A percentile compares a stretch with the other conserved stretches of the same genome.
phyloP scores from a whole-genome alignment of 2,329 filamentous ascomycete genomes.

The Phialocephala subalpina region DNA sequence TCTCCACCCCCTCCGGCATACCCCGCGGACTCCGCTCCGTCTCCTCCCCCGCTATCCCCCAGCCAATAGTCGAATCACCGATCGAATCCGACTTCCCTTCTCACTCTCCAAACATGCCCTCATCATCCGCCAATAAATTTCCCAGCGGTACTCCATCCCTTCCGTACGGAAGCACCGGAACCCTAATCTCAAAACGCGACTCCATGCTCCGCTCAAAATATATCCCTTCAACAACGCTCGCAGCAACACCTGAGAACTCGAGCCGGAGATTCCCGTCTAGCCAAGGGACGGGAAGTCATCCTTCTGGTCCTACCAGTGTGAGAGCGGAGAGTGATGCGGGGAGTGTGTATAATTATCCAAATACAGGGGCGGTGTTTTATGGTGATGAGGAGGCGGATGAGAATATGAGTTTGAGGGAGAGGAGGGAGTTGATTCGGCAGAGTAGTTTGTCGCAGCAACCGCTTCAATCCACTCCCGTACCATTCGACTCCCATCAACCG shows the following conservation, averaged over 20 bases:
- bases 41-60: slow-evolving; percentile 43
- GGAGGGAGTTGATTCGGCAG: slow-evolving; percentile 65
- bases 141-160: slow-evolving; percentile 30
- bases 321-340: slow-evolving; percentile 51
- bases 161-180: slow-evolving; percentile 45
- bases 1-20: slow-evolving; percentile 18
- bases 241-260: slow-evolving; percentile 27
- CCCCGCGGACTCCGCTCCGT: slow-evolving; percentile 40
- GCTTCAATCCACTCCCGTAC: slow-evolving; percentile 37
- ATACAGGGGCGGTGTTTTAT: slow-evolving; percentile 48
- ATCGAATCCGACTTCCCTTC: slow-evolving; percentile 39
- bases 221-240: slow-evolving; percentile 16
- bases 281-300: neutral
- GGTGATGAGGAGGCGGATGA: slow-evolving; percentile 65
- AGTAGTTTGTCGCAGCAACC: slow-evolving; percentile 22
- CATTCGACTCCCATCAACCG: slow-evolving; percentile 64
- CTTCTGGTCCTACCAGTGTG: slow-evolving; percentile 14
- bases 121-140: slow-evolving; percentile 28
- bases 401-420: slow-evolving; percentile 75
- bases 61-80: slow-evolving; percentile 47
- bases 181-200: slow-evolving; percentile 63
- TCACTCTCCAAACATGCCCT: slow-evolving; percentile 24
- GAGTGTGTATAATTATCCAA: slow-evolving; percentile 46
- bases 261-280: neutral
- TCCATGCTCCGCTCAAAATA: slow-evolving; percentile 51